phyloP scores from a whole-genome alignment of 2,329 filamentous ascomycete species.

The Ophiostoma ulmi region DNA sequence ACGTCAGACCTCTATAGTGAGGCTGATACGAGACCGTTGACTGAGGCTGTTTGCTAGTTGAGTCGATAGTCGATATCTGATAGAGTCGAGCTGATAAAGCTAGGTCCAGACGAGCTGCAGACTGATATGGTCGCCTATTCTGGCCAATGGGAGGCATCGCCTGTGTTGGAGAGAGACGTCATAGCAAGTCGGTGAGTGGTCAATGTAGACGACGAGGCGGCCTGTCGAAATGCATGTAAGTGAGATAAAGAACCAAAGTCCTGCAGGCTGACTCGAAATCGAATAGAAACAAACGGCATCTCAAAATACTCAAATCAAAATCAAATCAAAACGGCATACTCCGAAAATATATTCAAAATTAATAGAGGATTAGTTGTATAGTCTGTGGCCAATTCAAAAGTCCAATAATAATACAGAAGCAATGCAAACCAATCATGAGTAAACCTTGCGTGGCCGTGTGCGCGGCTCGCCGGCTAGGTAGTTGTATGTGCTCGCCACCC shows the following conservation, averaged over 20 bases:
- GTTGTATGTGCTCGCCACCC: constrained; percentile 22
- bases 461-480: constrained; percentile 23
- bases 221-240: neutral
- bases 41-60: neutral
- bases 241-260: neutral
- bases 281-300: no score
- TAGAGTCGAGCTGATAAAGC: neutral
- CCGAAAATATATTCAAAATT: neutral
- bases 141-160: neutral
- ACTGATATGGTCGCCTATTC: neutral
- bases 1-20: neutral
- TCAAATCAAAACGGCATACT: neutral
- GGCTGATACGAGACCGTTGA: neutral
- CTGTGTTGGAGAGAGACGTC: neutral
- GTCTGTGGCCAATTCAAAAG: no score
- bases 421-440: neutral
- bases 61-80: neutral
- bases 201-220: neutral
- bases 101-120: neutral
- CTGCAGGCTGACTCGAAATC: neutral
- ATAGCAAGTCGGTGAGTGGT: neutral
- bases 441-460: neutral
- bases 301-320: neutral
- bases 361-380: neutral
- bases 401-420: neutral